phyloP scores from a whole-genome alignment of 352 stramenopile genomes.

The Globisporangium heterothallicum region DNA sequence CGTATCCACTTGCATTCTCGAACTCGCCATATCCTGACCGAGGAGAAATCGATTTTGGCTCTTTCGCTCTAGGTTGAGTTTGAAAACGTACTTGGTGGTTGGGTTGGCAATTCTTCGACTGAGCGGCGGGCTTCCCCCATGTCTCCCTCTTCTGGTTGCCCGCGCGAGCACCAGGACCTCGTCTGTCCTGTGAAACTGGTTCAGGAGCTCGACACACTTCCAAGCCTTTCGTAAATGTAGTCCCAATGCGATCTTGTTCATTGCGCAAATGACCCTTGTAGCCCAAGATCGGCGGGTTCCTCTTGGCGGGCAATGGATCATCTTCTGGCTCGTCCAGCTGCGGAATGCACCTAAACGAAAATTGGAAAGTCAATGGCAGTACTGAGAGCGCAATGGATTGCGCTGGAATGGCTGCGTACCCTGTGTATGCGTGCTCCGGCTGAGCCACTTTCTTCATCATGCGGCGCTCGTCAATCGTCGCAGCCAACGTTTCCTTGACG shows the following conservation, averaged over 20 bases:
- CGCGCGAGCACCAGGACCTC: neutral
- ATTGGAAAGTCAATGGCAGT: neutral
- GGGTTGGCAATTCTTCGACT: no score
- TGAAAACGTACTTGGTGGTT: neutral
- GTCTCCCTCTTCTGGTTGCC: conserved; percentile 2
- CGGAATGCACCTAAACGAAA: conserved; percentile 21
- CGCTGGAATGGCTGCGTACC: conserved; percentile 20
- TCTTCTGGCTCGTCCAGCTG: conserved; percentile 17
- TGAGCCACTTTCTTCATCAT: conserved; percentile 63
- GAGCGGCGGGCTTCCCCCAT: neutral
- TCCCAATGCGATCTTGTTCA: conserved; percentile 53
- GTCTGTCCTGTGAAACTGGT: conserved; percentile 1
- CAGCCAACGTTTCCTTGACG: conserved; percentile 22
- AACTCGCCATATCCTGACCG: conserved; percentile 21
- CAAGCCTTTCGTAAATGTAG: conserved; percentile 60
- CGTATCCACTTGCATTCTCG: conserved; percentile 30
- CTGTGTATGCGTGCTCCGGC: conserved; percentile 67
- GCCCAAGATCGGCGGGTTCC: conserved; percentile 46
- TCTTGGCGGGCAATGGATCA: conserved; percentile 15
- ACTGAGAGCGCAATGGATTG: neutral
- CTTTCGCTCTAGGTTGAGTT: neutral
- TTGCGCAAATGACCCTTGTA: conserved; percentile 58
- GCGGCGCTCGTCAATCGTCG: conserved; percentile 47
- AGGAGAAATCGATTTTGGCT: neutral
- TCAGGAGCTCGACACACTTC: conserved; percentile 20